phyloP scores from a whole-genome alignment of 164 flowering plant genomes.

The Nelumbo lutea region DNA sequence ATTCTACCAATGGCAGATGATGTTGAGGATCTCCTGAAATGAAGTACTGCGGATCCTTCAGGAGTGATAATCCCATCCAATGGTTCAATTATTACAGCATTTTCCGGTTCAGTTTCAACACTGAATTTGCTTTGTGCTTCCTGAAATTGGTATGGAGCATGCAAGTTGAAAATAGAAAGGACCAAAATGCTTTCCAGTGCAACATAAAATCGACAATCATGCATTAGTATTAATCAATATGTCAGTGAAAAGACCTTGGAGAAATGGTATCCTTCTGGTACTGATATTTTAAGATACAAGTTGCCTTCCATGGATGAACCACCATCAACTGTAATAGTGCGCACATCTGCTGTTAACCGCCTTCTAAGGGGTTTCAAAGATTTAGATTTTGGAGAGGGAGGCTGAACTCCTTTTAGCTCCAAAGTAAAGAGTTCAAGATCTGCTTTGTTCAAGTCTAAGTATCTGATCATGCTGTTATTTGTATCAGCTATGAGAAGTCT shows the following conservation, averaged over 20 bases:
- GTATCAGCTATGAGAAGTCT: conserved; percentile 78
- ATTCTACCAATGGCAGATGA: conserved; percentile 56
- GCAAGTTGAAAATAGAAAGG: not conserved
- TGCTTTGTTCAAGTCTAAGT: conserved; percentile 51
- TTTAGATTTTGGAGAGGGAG: conserved; percentile 61
- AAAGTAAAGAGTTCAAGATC: conserved; percentile 55
- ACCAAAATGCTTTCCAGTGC: not conserved
- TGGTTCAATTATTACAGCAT: conserved; percentile 52
- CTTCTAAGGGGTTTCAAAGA: conserved; percentile 76
- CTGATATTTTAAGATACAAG: conserved; percentile 50
- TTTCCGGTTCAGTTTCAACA: conserved; percentile 71
- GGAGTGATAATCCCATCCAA: conserved; percentile 62
- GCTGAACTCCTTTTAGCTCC: conserved; percentile 85
- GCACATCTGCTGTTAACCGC: conserved; percentile 52
- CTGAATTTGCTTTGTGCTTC: conserved; percentile 83
- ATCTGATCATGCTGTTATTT: conserved; percentile 79
- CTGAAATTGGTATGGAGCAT: conserved; percentile 31
- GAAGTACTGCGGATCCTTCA: conserved; percentile 64
- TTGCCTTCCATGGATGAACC: conserved; percentile 63
- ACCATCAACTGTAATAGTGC: conserved; percentile 46
- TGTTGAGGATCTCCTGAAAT: conserved; percentile 57
- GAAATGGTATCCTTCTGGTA: conserved; percentile 87
- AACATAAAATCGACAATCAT: not conserved
- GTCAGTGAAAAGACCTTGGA: conserved; percentile 61
- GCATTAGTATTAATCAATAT: not conserved